Percentiles rank a stretch among this genome's conserved stretches.
Evolutionary conservation across 495 filamentous ascomycete genomes (phyloP).

Genomic region (Neurospora sp.): DNA sequence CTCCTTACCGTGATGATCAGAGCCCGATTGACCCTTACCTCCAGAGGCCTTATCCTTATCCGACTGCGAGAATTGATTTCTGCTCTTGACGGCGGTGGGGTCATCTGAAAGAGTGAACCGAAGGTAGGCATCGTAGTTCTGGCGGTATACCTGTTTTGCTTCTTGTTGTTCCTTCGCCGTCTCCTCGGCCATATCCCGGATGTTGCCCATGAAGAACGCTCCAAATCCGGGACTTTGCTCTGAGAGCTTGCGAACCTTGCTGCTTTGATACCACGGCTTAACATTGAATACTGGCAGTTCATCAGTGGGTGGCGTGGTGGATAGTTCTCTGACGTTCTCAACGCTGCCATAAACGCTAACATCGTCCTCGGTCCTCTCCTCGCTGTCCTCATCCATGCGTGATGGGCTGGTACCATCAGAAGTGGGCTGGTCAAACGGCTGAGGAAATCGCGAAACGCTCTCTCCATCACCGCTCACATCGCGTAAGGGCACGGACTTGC

Average conservation of each 20-base stretch:
- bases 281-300: slow-evolving; percentile 32
- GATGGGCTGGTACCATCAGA: slow-evolving; percentile 9
- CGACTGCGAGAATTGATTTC: slow-evolving; percentile 29
- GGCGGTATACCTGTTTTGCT: slow-evolving; percentile 21
- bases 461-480: slow-evolving; percentile 1
- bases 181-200: slow-evolving; percentile 13
- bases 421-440: slow-evolving; percentile 7
- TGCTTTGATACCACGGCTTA: slow-evolving; percentile 35
- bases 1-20: slow-evolving; percentile 39
- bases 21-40: slow-evolving; percentile 27
- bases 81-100: slow-evolving; percentile 34
- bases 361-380: slow-evolving; percentile 51
- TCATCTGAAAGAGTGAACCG: slow-evolving; percentile 44
- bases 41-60: slow-evolving; percentile 11
- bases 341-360: slow-evolving; percentile 46
- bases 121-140: slow-evolving; percentile 36
- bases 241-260: slow-evolving; percentile 22
- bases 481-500: slow-evolving; percentile 33
- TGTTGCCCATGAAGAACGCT: slow-evolving; percentile 22
- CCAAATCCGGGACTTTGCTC: slow-evolving; percentile 20
- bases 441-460: slow-evolving; percentile 5
- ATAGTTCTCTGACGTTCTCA: slow-evolving; percentile 33
- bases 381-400: slow-evolving; percentile 28
- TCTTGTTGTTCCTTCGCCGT: slow-evolving; percentile 21
- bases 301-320: slow-evolving; percentile 39